phyloP scores from a whole-genome alignment of 495 filamentous ascomycete genomes.

The Penicillium herquei region DNA sequence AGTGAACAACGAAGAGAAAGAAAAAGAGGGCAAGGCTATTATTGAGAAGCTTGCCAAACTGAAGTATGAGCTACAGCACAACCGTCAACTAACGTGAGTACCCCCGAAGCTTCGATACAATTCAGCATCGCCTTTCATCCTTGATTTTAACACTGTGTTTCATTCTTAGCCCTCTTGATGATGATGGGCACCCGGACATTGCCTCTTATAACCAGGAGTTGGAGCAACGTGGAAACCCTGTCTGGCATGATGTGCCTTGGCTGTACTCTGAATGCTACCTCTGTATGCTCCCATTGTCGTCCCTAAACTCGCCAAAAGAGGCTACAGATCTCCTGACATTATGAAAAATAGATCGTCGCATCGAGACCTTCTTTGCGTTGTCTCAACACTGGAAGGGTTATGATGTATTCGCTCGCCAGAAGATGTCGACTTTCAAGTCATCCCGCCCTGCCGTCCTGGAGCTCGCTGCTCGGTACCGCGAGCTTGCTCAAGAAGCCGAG shows the following conservation, averaged over 20 bases:
- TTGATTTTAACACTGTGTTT: not conserved
- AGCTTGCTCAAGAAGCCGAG: constrained; percentile 57
- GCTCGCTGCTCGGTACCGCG: constrained; percentile 72
- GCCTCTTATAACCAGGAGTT: constrained; percentile 83
- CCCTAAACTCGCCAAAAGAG: not conserved
- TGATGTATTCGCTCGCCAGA: constrained; percentile 88
- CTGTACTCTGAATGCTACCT: constrained; percentile 93
- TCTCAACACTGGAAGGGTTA: constrained; percentile 87
- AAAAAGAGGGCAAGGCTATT: constrained; percentile 81
- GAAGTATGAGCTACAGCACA: constrained; percentile 95
- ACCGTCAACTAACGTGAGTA: constrained; percentile 75
- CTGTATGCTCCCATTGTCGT: constrained; percentile 61
- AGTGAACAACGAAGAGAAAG: constrained; percentile 56
- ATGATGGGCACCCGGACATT: constrained; percentile 79
- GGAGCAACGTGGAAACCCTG: constrained; percentile 66
- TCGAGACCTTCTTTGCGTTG: constrained; percentile 70
- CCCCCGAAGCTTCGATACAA: not conserved
- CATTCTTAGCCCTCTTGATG: constrained; percentile 63
- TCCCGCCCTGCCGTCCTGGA: constrained; percentile 90
- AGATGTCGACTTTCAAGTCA: constrained; percentile 88
- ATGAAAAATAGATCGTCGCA: constrained; percentile 55
- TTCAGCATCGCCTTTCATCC: too few relatives aligned
- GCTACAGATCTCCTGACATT: constrained; percentile 14
- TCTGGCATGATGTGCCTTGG: constrained; percentile 85
- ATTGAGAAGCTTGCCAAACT: constrained; percentile 74